These are phyloP conservation scores for Auricularia sp. DNA, from an alignment of 768 basidiomycete genomes.

Conservation along the genomic window DNA sequence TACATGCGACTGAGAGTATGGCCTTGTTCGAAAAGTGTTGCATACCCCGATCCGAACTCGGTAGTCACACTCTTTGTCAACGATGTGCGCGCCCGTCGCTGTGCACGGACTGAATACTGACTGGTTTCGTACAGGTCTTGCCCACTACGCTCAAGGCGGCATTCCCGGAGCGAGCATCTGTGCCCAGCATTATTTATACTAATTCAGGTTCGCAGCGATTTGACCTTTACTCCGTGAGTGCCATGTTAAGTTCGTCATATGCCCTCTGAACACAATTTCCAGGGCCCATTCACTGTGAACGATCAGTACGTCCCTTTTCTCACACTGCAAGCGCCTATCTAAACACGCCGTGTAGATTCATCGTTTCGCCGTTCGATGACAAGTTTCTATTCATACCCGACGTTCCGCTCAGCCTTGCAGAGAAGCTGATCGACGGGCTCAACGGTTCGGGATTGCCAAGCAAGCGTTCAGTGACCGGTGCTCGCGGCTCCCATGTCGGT, in stretches of 20 bases:
- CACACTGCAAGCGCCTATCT: no score
- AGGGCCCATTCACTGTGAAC: slow-evolving; percentile 66
- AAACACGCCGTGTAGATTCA: slow-evolving; percentile 25
- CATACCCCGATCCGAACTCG: slow-evolving; percentile 51
- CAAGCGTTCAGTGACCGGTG: slow-evolving; percentile 2
- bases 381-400: slow-evolving; percentile 51
- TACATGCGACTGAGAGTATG: not conserved
- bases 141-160: slow-evolving; percentile 37
- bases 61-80: slow-evolving; percentile 48
- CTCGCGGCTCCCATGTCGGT: not conserved
- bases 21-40: slow-evolving; percentile 31
- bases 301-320: slow-evolving; percentile 35
- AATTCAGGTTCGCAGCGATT: slow-evolving; percentile 59
- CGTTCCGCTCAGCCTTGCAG: slow-evolving; percentile 41
- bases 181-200: slow-evolving; percentile 53
- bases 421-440: slow-evolving; percentile 31
- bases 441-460: slow-evolving; percentile 9
- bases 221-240: slow-evolving; percentile 37
- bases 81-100: slow-evolving; percentile 23
- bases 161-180: slow-evolving; percentile 28
- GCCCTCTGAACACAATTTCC: slow-evolving; percentile 9
- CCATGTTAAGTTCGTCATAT: not conserved
- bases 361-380: slow-evolving; percentile 60
- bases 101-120: not conserved
- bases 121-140: slow-evolving; percentile 8